Percentiles rank a stretch among this genome's conserved stretches.
These are phyloP conservation scores for Hypoxylon sp. DNA, from an alignment of 2,329 filamentous ascomycete genomes.

Conservation along the genomic window DNA sequence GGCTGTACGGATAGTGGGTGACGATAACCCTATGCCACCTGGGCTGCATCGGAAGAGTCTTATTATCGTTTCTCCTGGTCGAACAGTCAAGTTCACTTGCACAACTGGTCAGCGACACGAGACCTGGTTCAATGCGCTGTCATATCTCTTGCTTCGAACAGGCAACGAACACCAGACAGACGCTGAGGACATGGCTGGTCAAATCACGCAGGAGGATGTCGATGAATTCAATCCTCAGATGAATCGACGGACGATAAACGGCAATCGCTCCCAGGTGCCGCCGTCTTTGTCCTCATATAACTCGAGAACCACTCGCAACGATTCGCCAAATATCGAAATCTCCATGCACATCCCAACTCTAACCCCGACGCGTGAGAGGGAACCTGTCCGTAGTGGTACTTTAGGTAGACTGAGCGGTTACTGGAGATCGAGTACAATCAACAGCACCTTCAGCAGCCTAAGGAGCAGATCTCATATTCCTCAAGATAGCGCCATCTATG, in stretches of 20 bases:
- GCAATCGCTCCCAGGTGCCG: slow-evolving; percentile 68
- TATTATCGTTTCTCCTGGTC: slow-evolving; percentile 88
- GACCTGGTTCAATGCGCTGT: slow-evolving; percentile 98
- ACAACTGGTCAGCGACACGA: slow-evolving; percentile 95
- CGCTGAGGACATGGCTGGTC: slow-evolving; percentile 70
- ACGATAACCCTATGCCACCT: slow-evolving; percentile 95
- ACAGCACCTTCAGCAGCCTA: slow-evolving; percentile 68
- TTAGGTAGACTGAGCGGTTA: slow-evolving; percentile 73
- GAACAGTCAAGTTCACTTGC: slow-evolving; percentile 93
- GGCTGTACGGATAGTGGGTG: slow-evolving; percentile 89
- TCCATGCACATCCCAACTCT: slow-evolving; percentile 70
- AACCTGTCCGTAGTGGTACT: slow-evolving; percentile 60
- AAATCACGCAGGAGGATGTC: slow-evolving; percentile 73
- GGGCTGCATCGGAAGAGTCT: slow-evolving; percentile 95
- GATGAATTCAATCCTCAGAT: slow-evolving; percentile 86
- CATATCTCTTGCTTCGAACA: slow-evolving; percentile 88
- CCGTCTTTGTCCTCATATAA: slow-evolving; percentile 85
- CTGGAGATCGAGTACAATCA: slow-evolving; percentile 65
- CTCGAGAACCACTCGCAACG: slow-evolving; percentile 78
- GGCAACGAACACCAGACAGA: slow-evolving; percentile 74
- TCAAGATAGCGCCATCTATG: slow-evolving; percentile 67
- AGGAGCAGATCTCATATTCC: slow-evolving; percentile 66
- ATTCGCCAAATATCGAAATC: slow-evolving; percentile 69
- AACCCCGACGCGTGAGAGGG: slow-evolving; percentile 65
- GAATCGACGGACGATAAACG: slow-evolving; percentile 58